Percentiles rank a stretch among this genome's conserved stretches.
Evolutionary conservation across 805 yeast species (phyloP).

Genomic region (Candida ulmi): DNA sequence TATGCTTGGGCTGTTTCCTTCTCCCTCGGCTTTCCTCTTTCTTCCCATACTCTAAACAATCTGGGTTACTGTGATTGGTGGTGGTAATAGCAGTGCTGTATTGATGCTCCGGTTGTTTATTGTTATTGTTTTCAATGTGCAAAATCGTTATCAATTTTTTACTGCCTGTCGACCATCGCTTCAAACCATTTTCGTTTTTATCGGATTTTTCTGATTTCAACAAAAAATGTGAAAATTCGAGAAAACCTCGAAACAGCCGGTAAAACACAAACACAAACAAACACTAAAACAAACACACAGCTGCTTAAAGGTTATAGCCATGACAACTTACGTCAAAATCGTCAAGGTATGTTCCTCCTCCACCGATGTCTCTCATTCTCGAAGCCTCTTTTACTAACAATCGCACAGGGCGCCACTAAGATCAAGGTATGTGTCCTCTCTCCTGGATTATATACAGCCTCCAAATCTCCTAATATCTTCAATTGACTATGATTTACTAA

Average conservation of each 20-base stretch:
- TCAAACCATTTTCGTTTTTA: neutral
- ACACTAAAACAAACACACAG: too few relatives aligned
- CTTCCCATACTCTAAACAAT: neutral
- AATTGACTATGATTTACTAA: neutral
- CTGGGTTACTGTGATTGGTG: too few relatives aligned
- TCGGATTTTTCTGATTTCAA: neutral
- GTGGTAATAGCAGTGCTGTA: too few relatives aligned
- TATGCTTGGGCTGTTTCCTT: neutral
- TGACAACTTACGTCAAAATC: conserved; percentile 67
- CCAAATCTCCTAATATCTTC: too few relatives aligned
- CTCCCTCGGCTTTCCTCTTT: neutral
- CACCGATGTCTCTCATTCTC: neutral
- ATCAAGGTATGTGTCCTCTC: conserved; percentile 34
- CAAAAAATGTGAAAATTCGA: neutral
- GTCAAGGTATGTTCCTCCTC: conserved; percentile 45
- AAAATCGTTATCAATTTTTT: too few relatives aligned
- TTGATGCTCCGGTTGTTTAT: too few relatives aligned
- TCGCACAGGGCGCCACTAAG: conserved; percentile 56
- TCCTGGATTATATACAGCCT: too few relatives aligned
- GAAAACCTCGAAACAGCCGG: neutral
- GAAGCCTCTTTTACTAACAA: conserved; percentile 3
- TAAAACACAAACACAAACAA: too few relatives aligned
- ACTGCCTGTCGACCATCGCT: too few relatives aligned
- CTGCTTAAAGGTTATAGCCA: too few relatives aligned
- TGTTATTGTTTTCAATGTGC: neutral